Base-by-base conservation (phyloP, 805 yeast species). In the Ascoidea tarda region DNA sequence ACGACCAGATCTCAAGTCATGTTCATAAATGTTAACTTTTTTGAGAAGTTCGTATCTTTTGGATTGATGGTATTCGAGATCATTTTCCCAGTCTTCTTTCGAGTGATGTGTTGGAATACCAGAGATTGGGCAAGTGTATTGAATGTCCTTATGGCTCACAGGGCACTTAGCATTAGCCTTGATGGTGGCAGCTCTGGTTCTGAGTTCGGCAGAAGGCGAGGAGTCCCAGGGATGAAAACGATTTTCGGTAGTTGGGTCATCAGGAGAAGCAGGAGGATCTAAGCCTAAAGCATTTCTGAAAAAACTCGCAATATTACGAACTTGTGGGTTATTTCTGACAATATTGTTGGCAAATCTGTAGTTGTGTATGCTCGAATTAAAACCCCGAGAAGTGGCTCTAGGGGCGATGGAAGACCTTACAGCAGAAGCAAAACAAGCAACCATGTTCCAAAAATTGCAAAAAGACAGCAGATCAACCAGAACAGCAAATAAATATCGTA, bases 61-160 rank as follows among this genome's bases (percentile, higher is more conserved):
- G 32, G 78, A 63, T 31, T 69, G 62, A 61, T 87, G 96, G 65
- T 90, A 90, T 31, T 77, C 79, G 6, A 63, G 70, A 65, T 93
- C 98, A 52, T 71, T 68, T 61, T 82, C 82, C 96, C 97, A 93
- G 1, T 96, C 96, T 58, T 84, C 88, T 63, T 76, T 75, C 21
- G 87, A 81, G 63, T 87, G 95, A 66, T 93, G 99, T 4, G 99
- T 93, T 31, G 99, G 99, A 50, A 93, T 89, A 2, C 99, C 99
- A 5, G 96, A 86, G 53, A 77, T 70, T 1, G 99, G 99, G 69
- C 98, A 93, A 1, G 90, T 87, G 66, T 75, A 93, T 58, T 83
- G 75, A 54, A 93, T 87, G 49, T 84, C 83, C 57, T 81, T 77
- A 16, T 80, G 74, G 0, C 97, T 90, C 10, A 90, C 93, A 0